A percentile compares a stretch with the other conserved stretches of the same genome.
Evolutionary conservation across 495 filamentous ascomycete genomes (phyloP).

Genomic region (Trichoderma asperelloides): DNA sequence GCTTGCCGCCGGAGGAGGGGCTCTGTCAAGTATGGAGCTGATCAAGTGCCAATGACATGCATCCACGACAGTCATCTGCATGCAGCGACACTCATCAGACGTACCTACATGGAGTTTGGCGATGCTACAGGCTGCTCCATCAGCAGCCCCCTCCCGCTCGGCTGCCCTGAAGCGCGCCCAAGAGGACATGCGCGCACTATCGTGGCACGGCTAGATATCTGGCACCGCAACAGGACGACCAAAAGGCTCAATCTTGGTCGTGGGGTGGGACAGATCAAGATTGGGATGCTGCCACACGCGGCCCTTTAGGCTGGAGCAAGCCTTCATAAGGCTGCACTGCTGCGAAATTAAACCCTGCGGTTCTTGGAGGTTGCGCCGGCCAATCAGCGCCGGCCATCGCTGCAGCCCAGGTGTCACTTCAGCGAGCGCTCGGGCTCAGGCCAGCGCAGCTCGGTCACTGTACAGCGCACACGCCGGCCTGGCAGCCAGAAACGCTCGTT

Average conservation of each 20-base stretch:
- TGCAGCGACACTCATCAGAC: conserved; percentile 8
- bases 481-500: background rate
- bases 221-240: background rate
- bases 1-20: conserved; percentile 5
- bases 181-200: conserved; percentile 1
- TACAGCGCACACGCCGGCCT: conserved; percentile 2
- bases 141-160: background rate
- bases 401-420: background rate
- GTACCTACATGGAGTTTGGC: background rate
- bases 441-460: conserved; percentile 4
- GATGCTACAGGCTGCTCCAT: background rate
- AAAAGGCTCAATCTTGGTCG: background rate
- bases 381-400: background rate
- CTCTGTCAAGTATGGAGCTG: conserved; percentile 5
- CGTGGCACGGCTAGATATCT: conserved; percentile 8
- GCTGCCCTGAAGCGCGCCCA: background rate
- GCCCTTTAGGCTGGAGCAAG: background rate
- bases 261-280: conserved; percentile 7
- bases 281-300: background rate
- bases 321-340: conserved; percentile 1
- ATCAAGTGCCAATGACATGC: conserved; percentile 8
- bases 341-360: background rate
- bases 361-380: background rate
- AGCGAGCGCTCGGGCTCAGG: background rate
- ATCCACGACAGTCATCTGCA: conserved; percentile 8